Evolutionary conservation across 73 alveolate species (phyloP).

Genomic region (Paramecium sonneborni): DNA sequence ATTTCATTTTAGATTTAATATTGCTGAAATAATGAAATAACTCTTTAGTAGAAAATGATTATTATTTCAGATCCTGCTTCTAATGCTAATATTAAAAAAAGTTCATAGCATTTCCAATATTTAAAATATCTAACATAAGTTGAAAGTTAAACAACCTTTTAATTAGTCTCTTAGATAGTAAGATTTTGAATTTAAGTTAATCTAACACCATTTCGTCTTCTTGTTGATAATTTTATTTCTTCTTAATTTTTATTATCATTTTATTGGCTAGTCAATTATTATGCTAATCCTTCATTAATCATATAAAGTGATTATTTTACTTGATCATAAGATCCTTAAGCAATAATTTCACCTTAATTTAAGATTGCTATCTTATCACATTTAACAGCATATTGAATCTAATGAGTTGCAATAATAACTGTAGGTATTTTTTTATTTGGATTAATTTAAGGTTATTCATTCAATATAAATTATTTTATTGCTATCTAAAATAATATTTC

Average conservation of each 20-base stretch:
- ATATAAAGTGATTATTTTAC: neutral
- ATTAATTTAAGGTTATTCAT: neutral
- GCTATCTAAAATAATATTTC: neutral
- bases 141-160: no score
- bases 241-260: neutral
- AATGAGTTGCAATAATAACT: constrained; percentile 42
- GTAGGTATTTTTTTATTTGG: neutral
- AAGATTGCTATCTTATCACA: neutral
- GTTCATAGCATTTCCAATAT: neutral
- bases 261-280: neutral
- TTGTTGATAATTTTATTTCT: neutral
- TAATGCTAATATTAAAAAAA: neutral
- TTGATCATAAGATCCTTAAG: constrained; percentile 29
- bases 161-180: neutral
- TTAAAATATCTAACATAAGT: neutral
- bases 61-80: neutral
- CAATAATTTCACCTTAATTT: constrained; percentile 11
- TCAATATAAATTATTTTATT: neutral
- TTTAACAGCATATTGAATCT: constrained; percentile 32
- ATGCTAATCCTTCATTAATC: neutral
- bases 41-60: neutral
- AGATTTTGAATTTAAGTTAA: neutral
- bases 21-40: neutral
- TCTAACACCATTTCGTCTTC: neutral
- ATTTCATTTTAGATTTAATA: neutral